Evolutionary conservation across 1,284 basidiomycete species (phyloP).

Genomic region (Heterobasidion irregulare): DNA sequence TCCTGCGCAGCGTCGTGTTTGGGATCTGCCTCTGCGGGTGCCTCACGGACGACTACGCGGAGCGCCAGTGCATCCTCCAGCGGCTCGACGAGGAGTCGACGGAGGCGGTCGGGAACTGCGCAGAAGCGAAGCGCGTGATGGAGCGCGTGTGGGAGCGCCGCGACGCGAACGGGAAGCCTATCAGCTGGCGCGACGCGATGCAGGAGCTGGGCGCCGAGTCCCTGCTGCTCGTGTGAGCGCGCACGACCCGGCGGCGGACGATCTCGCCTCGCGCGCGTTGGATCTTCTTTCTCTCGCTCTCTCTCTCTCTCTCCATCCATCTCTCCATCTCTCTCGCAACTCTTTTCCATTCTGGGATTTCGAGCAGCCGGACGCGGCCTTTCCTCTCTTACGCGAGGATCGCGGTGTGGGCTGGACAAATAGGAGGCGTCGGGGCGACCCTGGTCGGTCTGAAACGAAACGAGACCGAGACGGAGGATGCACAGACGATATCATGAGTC

Average conservation of each 20-base stretch:
- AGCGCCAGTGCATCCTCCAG: conserved; percentile 36
- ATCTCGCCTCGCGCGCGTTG: neutral
- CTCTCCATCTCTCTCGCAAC: neutral
- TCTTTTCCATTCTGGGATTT: neutral
- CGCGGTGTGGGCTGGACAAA: no score
- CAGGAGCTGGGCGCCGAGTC: conserved; percentile 27
- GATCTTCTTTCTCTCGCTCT: neutral
- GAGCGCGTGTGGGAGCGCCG: conserved; percentile 46
- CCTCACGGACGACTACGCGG: conserved; percentile 42
- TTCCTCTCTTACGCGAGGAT: no score
- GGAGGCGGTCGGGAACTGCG: conserved; percentile 53
- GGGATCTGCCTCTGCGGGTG: conserved; percentile 65
- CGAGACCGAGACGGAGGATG: no score
- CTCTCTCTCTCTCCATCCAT: neutral
- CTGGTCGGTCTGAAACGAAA: no score
- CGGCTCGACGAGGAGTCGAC: conserved; percentile 41
- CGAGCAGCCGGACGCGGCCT: no score
- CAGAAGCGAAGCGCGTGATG: conserved; percentile 47
- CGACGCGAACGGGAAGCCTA: conserved; percentile 22
- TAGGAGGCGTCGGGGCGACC: no score
- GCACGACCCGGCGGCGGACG: neutral
- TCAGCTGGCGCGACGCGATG: conserved; percentile 57
- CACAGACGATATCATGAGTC: no score
- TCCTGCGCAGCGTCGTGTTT: conserved; percentile 73
- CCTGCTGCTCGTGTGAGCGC: conserved; percentile 53